Conservation (phyloP, 1,284 basidiomycete species). For the Cerioporus squamosus region DNA sequence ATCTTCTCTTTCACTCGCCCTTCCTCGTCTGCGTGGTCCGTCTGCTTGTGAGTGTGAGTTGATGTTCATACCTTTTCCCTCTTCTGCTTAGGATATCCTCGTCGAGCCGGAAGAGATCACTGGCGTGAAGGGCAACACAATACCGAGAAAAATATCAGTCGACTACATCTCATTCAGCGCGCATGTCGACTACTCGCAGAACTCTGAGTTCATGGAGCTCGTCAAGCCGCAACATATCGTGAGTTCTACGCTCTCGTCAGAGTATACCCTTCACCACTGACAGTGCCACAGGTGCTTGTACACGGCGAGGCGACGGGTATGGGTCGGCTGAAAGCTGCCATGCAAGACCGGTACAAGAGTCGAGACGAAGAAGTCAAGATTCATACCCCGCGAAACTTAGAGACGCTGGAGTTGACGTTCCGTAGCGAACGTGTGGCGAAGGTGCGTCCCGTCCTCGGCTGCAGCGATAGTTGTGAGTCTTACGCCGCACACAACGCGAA, state of each 20-base stretch:
- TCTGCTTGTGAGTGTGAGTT: slow-evolving; percentile 23
- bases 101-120: slow-evolving; percentile 92
- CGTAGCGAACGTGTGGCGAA: slow-evolving; percentile 94
- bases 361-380: slow-evolving; percentile 96
- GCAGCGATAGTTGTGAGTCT: background rate
- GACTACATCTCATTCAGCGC: slow-evolving; percentile 99
- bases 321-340: slow-evolving; percentile 87
- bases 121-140: slow-evolving; percentile 81
- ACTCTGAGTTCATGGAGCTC: slow-evolving; percentile 94
- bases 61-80: slow-evolving; percentile 28
- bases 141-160: slow-evolving; percentile 91
- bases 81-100: slow-evolving; percentile 78
- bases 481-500: slow-evolving; percentile 33
- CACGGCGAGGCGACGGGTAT: slow-evolving; percentile 97
- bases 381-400: slow-evolving; percentile 93
- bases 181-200: slow-evolving; percentile 97
- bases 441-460: slow-evolving; percentile 46
- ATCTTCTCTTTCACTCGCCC: slow-evolving; percentile 35
- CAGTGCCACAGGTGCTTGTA: slow-evolving; percentile 76
- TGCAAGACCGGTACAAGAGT: slow-evolving; percentile 90
- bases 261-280: background rate
- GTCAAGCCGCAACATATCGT: slow-evolving; percentile 96
- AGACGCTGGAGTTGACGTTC: slow-evolving; percentile 89
- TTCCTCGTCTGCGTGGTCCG: slow-evolving; percentile 3
- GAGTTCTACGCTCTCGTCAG: slow-evolving; percentile 35